Evolutionary conservation across 2,329 filamentous ascomycete species (phyloP), one percentile per base, ranked within the genome.

Genomic region (Colletotrichum aenigma): DNA sequence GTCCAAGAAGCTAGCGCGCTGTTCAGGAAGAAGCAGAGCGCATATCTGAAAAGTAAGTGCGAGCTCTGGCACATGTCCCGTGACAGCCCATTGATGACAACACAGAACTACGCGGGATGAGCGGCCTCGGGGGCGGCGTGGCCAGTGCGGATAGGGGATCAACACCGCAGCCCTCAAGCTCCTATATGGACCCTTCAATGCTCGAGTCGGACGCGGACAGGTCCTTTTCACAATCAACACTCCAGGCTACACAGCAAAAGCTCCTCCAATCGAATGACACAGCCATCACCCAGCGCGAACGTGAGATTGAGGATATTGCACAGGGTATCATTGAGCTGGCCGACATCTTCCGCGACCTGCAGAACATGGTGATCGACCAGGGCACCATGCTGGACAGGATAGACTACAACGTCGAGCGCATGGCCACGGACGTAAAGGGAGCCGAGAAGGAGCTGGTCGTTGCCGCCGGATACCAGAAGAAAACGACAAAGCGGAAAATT

Each of bases 271-370:
- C 93, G 74, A 96, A 97, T 81, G 96, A 98, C 82, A 89, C 93
- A 4, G 92, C 92, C 48, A 98, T 99, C 79, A 91, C 93, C 76
- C 97, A 98, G 84, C 94, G 97, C 78, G 97, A 99, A 85, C 93
- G 94, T 55, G 97, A 98, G 85, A 99, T 99, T 81, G 97, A 98
- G 82, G 96, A 98, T 80, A 99, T 99, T 78, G 97, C 97, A 3
- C 96, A 98, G 83, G 96, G 97, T 74, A 98, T 99, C 84, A 98
- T 99, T 81, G 96, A 98, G 83, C 88, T 99, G 9, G 95, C 96
- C 6, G 97, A 98, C 83, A 95, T 99, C 66, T 99, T 99, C 87
- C 95, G 97, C 77, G 97, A 99, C 81, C 88, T 99, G 34, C 97
- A 99, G 85, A 93, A 90, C 64, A 98, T 99, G 96, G 95, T 97